These are phyloP conservation scores for Pichia sp. DNA, from an alignment of 1,139 yeast genomes.

Conservation along the genomic window DNA sequence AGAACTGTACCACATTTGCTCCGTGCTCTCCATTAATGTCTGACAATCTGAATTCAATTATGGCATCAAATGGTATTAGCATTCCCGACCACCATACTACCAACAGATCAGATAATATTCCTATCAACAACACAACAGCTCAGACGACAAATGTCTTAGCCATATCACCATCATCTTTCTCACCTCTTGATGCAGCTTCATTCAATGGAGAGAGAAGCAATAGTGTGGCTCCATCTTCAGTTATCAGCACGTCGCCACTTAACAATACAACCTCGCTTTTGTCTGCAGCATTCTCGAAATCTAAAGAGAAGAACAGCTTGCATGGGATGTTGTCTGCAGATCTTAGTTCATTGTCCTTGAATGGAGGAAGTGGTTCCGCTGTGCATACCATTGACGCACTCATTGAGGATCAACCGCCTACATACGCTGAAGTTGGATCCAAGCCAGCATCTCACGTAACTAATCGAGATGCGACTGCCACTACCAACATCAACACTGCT, in stretches of 20 bases:
- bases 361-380: background rate
- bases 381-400: conserved; percentile 7
- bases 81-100: no score
- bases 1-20: conserved; percentile 18
- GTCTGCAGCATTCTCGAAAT: conserved; percentile 12
- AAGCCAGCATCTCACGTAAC: no score
- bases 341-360: conserved; percentile 6
- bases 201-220: background rate
- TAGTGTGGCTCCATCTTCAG: background rate
- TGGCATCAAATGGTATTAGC: no score
- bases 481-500: no score
- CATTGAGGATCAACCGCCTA: conserved; percentile 8
- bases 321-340: conserved; percentile 7
- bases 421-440: conserved; percentile 9
- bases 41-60: conserved; percentile 1
- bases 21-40: conserved; percentile 29
- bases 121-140: no score
- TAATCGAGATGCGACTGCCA: no score
- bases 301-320: conserved; percentile 7
- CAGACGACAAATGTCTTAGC: no score
- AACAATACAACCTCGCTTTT: conserved; percentile 10
- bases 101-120: no score
- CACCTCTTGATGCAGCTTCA: no score
- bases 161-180: no score
- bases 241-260: background rate